A percentile compares a stretch with the other conserved stretches of the same genome.
These are phyloP conservation scores for Termitomyces sp. DNA, from an alignment of 768 basidiomycete species.

Conservation along the genomic window DNA sequence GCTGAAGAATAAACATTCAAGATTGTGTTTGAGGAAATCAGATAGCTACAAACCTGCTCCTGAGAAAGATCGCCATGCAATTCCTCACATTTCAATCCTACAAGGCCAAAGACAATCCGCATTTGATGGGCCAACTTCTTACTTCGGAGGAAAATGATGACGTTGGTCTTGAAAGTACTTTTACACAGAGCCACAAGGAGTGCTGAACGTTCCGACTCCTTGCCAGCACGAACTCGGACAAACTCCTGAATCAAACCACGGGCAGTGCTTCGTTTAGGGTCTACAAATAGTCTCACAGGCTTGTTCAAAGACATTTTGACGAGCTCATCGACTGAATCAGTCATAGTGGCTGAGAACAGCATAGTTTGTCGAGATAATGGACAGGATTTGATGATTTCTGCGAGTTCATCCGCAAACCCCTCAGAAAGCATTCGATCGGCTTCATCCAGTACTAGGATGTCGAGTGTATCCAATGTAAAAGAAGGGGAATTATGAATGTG, in stretches of 20 bases:
- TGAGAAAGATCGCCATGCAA: slow-evolving; percentile 94
- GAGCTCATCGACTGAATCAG: slow-evolving; percentile 91
- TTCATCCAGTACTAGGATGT: slow-evolving; percentile 93
- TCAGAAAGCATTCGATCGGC: slow-evolving; percentile 96
- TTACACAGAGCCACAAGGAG: slow-evolving; percentile 81
- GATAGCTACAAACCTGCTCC: slow-evolving; percentile 64
- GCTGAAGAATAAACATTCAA: slow-evolving; percentile 36
- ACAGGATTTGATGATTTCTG: slow-evolving; percentile 90
- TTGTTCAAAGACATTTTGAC: slow-evolving; percentile 90
- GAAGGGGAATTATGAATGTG: slow-evolving; percentile 94
- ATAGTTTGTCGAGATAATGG: slow-evolving; percentile 90
- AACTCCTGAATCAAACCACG: slow-evolving; percentile 90
- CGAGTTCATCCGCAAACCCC: slow-evolving; percentile 91
- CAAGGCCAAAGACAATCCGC: slow-evolving; percentile 84
- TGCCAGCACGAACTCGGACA: slow-evolving; percentile 80
- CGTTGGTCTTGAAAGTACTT: slow-evolving; percentile 76
- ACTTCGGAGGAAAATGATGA: slow-evolving; percentile 92
- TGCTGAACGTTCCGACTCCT: slow-evolving; percentile 71
- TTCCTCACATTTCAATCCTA: slow-evolving; percentile 89
- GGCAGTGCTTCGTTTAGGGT: slow-evolving; percentile 86
- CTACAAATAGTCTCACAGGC: slow-evolving; percentile 92
- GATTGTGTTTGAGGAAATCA: background rate
- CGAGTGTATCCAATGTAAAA: slow-evolving; percentile 88
- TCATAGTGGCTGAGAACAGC: slow-evolving; percentile 99
- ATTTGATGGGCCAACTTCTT: slow-evolving; percentile 98